Conservation (phyloP, 768 basidiomycete species). For the Neoboletus subvelutipes region DNA sequence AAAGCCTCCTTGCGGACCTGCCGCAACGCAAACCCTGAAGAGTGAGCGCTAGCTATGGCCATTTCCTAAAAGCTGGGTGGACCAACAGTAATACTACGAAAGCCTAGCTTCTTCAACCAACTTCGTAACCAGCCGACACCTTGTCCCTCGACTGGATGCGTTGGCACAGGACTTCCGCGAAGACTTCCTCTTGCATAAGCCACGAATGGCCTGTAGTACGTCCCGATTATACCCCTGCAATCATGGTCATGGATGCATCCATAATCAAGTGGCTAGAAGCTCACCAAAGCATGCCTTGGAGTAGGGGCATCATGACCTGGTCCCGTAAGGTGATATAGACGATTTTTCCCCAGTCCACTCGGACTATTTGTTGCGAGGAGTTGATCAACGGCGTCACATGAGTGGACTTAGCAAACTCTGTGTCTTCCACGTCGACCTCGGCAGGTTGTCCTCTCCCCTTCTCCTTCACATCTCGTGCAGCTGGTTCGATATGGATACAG, state of each 20-base stretch:
- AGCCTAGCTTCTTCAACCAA: slow-evolving; percentile 30
- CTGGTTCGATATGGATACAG: slow-evolving; percentile 45
- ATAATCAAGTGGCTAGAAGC: slow-evolving; percentile 17
- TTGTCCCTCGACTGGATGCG: slow-evolving; percentile 27
- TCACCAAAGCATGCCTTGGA: slow-evolving; percentile 69
- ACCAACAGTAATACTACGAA: slow-evolving; percentile 29
- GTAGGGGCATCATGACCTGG: slow-evolving; percentile 63
- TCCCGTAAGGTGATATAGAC: slow-evolving; percentile 65
- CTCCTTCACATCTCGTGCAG: slow-evolving; percentile 23
- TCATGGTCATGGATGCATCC: not conserved
- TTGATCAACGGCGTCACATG: slow-evolving; percentile 31
- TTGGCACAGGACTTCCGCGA: slow-evolving; percentile 5
- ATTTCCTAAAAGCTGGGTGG: slow-evolving; percentile 20
- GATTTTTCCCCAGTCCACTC: slow-evolving; percentile 57
- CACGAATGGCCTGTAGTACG: slow-evolving; percentile 33
- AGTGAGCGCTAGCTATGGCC: not conserved
- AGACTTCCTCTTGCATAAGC: slow-evolving; percentile 23
- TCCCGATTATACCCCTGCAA: slow-evolving; percentile 31
- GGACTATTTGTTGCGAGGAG: slow-evolving; percentile 37
- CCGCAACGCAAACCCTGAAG: not conserved
- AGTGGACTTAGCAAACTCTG: slow-evolving; percentile 20
- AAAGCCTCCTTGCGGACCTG: not conserved
- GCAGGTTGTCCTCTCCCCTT: slow-evolving; percentile 29
- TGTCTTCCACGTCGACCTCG: slow-evolving; percentile 20
- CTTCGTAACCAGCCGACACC: slow-evolving; percentile 32